Evolutionary conservation across 148 eudicot species (phyloP), one percentile per base, ranked within the genome.

Genomic region (Vaccinium macrocarpon): DNA sequence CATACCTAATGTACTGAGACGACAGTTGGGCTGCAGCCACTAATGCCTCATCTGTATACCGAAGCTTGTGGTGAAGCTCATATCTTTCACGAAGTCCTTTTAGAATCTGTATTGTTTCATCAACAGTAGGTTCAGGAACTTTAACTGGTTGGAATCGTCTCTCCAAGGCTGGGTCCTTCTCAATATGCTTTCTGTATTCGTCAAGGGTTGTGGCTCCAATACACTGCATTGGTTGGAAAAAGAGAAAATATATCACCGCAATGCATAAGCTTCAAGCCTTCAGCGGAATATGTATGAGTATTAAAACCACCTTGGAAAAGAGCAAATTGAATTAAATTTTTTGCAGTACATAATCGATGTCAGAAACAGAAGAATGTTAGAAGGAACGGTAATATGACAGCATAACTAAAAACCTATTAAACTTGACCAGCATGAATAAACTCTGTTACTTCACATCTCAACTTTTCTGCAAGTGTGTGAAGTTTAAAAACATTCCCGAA

Each of bases 151-250:
- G 99, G 85, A 96, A 96, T 78, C 99, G 88, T 88, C 98, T 91
- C 83, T 96, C 99, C 19, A 94, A 81, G 23, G 99, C 98, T 15
- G 99, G 98, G 84, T 93, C 99, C 88, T 96, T 96, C 88, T 96
- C 99, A 71, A 96, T 94, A 85, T 96, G 99, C 84, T 93, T 93
- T 82, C 99, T 88, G 91, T 96, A 96, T 84, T 96, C 99, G 84
- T 94, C 99, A 9, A 94, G 95, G 48, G 99, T 96, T 32, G 98
- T 96, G 46, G 99, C 98, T 57, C 99, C 99, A 88, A 96, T 93
- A 84, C 99, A 96, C 99, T 96, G 90, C 68, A 86, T 50, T 55
- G 32, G 84, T 50, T 23, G 14, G 77, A 32, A 61, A 13, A 53
- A 52, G 15, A 71, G 21, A 23, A 23, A 12, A 29, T n/a, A 1